These are phyloP conservation scores for Colletotrichum sp. DNA, from an alignment of 2,329 filamentous ascomycete species.

Conservation along the genomic window DNA sequence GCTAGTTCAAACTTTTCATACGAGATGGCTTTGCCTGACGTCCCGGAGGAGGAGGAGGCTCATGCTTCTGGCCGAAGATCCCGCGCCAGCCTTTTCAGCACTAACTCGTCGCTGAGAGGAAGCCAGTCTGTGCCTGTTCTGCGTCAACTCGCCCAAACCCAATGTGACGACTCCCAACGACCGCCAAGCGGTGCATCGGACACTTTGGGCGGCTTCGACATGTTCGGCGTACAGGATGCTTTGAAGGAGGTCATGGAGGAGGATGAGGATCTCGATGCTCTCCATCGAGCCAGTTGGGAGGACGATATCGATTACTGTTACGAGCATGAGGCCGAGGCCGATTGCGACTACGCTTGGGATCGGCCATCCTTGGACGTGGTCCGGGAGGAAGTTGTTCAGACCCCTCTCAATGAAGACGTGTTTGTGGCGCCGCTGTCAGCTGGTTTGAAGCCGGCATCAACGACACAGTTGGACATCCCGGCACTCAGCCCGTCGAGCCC, in stretches of 20 bases:
- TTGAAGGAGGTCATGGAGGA: conserved; percentile 30
- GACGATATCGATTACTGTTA: conserved; percentile 75
- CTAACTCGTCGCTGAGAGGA: conserved; percentile 54
- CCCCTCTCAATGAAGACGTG: conserved; percentile 21
- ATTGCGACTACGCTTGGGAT: conserved; percentile 72
- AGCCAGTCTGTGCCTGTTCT: conserved; percentile 62
- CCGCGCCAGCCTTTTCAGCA: conserved; percentile 51
- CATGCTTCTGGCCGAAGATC: conserved; percentile 39
- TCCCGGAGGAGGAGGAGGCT: conserved; percentile 68
- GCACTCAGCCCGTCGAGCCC: conserved; percentile 56
- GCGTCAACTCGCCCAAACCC: conserved; percentile 44
- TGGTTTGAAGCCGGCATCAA: conserved; percentile 12
- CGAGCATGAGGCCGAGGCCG: conserved; percentile 69
- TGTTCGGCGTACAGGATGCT: conserved; percentile 39
- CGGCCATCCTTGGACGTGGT: conserved; percentile 56
- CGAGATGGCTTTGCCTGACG: conserved; percentile 57
- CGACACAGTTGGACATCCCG: conserved; percentile 44
- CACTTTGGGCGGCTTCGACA: conserved; percentile 51
- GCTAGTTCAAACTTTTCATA: conserved; percentile 37
- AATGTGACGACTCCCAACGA: conserved; percentile 27
- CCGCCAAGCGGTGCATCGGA: conserved; percentile 55
- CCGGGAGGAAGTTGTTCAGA: conserved; percentile 32
- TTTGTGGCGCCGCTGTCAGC: conserved; percentile 9
- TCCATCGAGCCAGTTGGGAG: conserved; percentile 63
- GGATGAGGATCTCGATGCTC: conserved; percentile 28